Evolutionary conservation across 2,329 filamentous ascomycete genomes (phyloP).

Genomic region (Monosporascus cannonballus): DNA sequence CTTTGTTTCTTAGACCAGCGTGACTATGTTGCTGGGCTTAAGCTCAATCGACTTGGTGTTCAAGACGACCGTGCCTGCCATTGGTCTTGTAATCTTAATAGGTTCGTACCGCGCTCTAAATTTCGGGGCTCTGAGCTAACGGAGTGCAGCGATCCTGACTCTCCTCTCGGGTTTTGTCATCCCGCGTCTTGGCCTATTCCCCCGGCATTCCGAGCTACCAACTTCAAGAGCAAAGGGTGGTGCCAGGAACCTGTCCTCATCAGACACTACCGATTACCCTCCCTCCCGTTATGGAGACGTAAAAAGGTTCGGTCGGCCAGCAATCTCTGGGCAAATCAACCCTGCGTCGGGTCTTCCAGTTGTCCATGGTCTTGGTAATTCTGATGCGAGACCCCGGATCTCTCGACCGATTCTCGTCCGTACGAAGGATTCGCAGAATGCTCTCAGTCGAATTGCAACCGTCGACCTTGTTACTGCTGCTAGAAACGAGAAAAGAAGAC

Average conservation of each 20-base stretch:
- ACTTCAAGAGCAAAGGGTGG: constrained; percentile 30
- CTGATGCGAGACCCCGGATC: constrained; percentile 38
- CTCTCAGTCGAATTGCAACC: constrained; percentile 29
- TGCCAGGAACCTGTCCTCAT: constrained; percentile 34
- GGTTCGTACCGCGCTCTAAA: constrained; percentile 30
- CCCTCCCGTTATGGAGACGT: constrained; percentile 43
- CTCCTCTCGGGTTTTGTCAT: constrained; percentile 31
- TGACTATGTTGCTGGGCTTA: constrained; percentile 44
- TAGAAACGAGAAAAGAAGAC: constrained; percentile 38
- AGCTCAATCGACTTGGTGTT: constrained; percentile 34
- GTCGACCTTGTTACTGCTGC: constrained; percentile 45
- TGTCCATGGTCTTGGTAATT: not conserved
- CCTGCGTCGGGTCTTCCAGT: constrained; percentile 21
- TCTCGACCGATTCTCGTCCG: constrained; percentile 41
- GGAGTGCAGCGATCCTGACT: constrained; percentile 31
- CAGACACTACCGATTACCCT: constrained; percentile 35
- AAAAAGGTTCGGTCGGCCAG: constrained; percentile 32
- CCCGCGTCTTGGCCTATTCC: constrained; percentile 21
- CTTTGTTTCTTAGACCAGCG: constrained; percentile 36
- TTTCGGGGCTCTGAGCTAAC: constrained; percentile 9
- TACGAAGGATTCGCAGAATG: constrained; percentile 16
- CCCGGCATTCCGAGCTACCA: constrained; percentile 33
- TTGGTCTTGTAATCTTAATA: constrained; percentile 43
- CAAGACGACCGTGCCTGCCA: constrained; percentile 44
- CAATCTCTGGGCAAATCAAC: constrained; percentile 31